Conservation (phyloP, 2,329 filamentous ascomycete species). For the Thielaviopsis ethacetica region DNA sequence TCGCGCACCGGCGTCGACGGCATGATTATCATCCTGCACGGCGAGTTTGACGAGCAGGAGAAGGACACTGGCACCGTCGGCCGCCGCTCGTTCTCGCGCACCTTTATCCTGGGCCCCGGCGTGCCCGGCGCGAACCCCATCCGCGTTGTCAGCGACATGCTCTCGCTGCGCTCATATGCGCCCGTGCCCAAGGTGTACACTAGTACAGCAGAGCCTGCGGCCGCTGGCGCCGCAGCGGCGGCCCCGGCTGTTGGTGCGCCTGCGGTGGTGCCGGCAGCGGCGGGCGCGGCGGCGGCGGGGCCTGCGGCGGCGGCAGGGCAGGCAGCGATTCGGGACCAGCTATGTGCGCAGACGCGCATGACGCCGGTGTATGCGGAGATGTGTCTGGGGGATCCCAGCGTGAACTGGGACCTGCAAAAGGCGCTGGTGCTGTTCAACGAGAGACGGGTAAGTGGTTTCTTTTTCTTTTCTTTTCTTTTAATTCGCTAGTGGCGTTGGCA, state of each 20-base stretch:
- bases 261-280: conserved; percentile 13
- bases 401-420: conserved; percentile 62
- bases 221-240: conserved; percentile 9
- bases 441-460: conserved; percentile 41
- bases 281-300: conserved; percentile 15
- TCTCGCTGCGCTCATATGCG: conserved; percentile 53
- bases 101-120: conserved; percentile 64
- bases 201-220: conserved; percentile 17
- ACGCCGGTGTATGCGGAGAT: conserved; percentile 61
- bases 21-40: conserved; percentile 62
- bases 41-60: conserved; percentile 66
- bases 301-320: conserved; percentile 32
- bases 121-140: conserved; percentile 45
- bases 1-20: conserved; percentile 55
- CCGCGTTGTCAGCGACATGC: conserved; percentile 64
- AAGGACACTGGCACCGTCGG: conserved; percentile 35
- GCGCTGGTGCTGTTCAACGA: conserved; percentile 61
- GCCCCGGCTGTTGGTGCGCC: conserved; percentile 9
- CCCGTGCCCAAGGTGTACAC: conserved; percentile 26
- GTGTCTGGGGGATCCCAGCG: conserved; percentile 51
- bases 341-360: conserved; percentile 67
- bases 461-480: not conserved
- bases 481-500: not conserved
- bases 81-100: conserved; percentile 67
- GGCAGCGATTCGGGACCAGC: conserved; percentile 55